These are phyloP conservation scores for Physcomitrium patens DNA, from an alignment of 225 moss, liverwort and hornwort species.

Conservation along the genomic window DNA sequence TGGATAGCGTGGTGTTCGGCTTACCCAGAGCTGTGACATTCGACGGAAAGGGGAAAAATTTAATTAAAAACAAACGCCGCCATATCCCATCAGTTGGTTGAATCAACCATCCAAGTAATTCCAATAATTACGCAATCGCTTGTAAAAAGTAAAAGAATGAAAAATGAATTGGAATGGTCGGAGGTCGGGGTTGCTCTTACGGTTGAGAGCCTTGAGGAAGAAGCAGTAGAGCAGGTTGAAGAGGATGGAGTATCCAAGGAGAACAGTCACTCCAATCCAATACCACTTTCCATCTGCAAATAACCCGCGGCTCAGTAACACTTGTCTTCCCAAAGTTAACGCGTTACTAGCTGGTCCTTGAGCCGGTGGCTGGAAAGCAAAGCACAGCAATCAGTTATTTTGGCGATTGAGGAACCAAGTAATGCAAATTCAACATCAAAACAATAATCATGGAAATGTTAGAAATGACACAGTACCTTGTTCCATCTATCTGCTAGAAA, in stretches of 20 bases:
- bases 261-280: constrained; percentile 56
- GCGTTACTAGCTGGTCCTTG: constrained; percentile 30
- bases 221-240: constrained; percentile 69
- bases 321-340: constrained; percentile 43
- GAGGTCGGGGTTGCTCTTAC: constrained; percentile 33
- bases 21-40: constrained; percentile 55
- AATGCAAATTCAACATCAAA: background rate
- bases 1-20: constrained; percentile 54
- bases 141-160: background rate
- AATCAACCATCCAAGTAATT: no score
- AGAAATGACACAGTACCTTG: constrained; percentile 25
- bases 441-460: background rate
- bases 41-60: no score
- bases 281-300: constrained; percentile 63
- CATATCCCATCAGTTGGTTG: no score
- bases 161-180: background rate
- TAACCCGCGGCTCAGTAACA: constrained; percentile 56
- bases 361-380: constrained; percentile 41
- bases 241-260: constrained; percentile 56
- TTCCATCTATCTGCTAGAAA: constrained; percentile 65
- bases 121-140: no score
- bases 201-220: constrained; percentile 63
- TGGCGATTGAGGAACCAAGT: background rate
- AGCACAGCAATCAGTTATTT: background rate
- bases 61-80: no score